Evolutionary conservation across 2,329 filamentous ascomycete species (phyloP).

Genomic region (Dactylella cylindrospora): DNA sequence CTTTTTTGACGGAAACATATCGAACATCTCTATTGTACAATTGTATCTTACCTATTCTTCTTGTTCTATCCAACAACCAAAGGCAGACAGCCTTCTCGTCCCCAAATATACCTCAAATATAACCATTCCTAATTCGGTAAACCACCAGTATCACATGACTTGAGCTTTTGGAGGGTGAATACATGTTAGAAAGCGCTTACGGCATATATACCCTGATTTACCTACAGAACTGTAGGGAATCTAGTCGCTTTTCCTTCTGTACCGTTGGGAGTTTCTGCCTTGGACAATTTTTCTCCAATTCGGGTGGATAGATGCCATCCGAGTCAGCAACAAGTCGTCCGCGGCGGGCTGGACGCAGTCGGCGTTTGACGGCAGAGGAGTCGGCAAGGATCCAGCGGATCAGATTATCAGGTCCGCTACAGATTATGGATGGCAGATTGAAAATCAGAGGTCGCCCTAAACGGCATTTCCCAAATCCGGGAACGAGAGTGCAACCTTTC

Average conservation of each 20-base stretch:
- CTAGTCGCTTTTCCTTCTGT: not conserved
- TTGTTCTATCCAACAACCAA: too few relatives aligned
- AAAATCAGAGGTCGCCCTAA: constrained; percentile 19
- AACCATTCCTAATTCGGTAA: constrained; percentile 18
- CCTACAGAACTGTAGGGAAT: too few relatives aligned
- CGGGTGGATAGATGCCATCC: constrained; percentile 7
- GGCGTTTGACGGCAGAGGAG: constrained; percentile 10
- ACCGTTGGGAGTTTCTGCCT: not conserved
- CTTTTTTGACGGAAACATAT: too few relatives aligned
- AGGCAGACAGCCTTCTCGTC: too few relatives aligned
- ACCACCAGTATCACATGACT: constrained; percentile 23
- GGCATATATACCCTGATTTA: constrained; percentile 25
- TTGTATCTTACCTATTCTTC: too few relatives aligned
- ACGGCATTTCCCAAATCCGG: constrained; percentile 14
- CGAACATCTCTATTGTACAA: too few relatives aligned
- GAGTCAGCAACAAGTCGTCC: not conserved
- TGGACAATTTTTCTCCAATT: constrained; percentile 8
- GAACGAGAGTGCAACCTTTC: constrained; percentile 22
- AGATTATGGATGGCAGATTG: constrained; percentile 27
- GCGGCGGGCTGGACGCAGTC: not conserved
- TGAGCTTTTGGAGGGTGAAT: constrained; percentile 1
- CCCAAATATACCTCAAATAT: too few relatives aligned
- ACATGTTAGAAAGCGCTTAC: constrained; percentile 3
- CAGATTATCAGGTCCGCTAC: constrained; percentile 5
- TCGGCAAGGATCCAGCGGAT: constrained; percentile 11